Evolutionary conservation across 768 basidiomycete genomes (phyloP).

Genomic region (Strobilomyces echinocephalus): DNA sequence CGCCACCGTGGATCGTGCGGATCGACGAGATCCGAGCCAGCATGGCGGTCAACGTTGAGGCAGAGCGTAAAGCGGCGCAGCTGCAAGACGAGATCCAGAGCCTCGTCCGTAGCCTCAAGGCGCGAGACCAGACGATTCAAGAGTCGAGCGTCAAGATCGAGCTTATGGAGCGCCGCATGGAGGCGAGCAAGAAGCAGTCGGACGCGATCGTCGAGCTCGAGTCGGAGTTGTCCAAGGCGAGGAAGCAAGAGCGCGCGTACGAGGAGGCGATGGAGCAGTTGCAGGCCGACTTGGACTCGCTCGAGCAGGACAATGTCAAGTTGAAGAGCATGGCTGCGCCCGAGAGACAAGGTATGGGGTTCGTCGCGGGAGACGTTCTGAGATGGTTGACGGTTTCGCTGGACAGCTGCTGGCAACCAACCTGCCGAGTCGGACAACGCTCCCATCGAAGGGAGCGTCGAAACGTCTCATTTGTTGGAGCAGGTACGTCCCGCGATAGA

Average conservation of each 20-base stretch:
- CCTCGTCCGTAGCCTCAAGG: slow-evolving; percentile 75
- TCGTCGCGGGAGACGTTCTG: background rate
- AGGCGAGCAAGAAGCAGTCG: slow-evolving; percentile 85
- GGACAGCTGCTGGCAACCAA: slow-evolving; percentile 43
- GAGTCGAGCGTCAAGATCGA: slow-evolving; percentile 91
- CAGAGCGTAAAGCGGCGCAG: slow-evolving; percentile 80
- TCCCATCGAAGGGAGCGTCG: slow-evolving; percentile 73
- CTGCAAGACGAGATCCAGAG: slow-evolving; percentile 89
- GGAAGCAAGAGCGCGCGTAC: slow-evolving; percentile 85
- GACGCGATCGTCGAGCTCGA: slow-evolving; percentile 82
- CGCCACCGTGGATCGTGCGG: slow-evolving; percentile 81
- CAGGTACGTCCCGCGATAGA: slow-evolving; percentile 48
- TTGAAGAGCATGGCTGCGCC: slow-evolving; percentile 64
- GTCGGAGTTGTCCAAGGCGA: slow-evolving; percentile 68
- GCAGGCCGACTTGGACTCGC: slow-evolving; percentile 78
- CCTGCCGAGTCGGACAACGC: slow-evolving; percentile 55
- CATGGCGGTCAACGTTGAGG: slow-evolving; percentile 84
- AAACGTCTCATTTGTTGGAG: slow-evolving; percentile 83
- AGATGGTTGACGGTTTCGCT: background rate
- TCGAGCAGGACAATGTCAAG: slow-evolving; percentile 86
- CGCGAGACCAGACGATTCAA: slow-evolving; percentile 87
- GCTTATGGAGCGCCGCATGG: slow-evolving; percentile 89
- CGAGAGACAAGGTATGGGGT: slow-evolving; percentile 63
- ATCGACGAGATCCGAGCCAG: slow-evolving; percentile 79
- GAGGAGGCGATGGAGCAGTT: slow-evolving; percentile 93